These are phyloP conservation scores for Crucihimalaya himalaica DNA, from an alignment of 345 rosid species.

Conservation along the genomic window DNA sequence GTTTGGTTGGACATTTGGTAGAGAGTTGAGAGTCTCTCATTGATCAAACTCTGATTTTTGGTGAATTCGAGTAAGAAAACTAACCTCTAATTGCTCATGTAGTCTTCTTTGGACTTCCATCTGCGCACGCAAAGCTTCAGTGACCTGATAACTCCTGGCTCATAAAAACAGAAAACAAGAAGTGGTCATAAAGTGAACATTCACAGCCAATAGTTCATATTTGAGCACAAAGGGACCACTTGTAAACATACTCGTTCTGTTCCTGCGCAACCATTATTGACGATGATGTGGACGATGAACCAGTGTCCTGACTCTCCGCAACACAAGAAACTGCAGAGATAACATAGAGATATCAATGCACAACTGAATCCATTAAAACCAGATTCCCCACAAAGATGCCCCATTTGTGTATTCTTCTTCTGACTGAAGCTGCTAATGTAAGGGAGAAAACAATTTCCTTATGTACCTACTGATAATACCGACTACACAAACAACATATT, in stretches of 20 bases:
- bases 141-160: slow-evolving; percentile 78
- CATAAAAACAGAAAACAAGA: slow-evolving; percentile 18
- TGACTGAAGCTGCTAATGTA: too few species aligned
- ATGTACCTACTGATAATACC: too few species aligned
- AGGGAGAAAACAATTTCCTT: too few species aligned
- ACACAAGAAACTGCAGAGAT: slow-evolving; percentile 58
- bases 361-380: slow-evolving; percentile 1
- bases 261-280: slow-evolving; percentile 69
- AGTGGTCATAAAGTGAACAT: not conserved
- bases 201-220: not conserved
- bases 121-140: slow-evolving; percentile 91
- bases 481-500: too few species aligned
- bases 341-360: slow-evolving; percentile 16
- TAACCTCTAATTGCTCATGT: slow-evolving; percentile 94
- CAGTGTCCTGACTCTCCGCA: slow-evolving; percentile 87
- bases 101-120: slow-evolving; percentile 97
- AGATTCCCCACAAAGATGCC: too few species aligned
- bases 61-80: slow-evolving; percentile 28
- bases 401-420: too few species aligned
- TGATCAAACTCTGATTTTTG: not conserved
- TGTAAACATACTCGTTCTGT: slow-evolving; percentile 65
- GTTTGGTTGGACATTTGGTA: not conserved
- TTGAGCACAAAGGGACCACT: not conserved
- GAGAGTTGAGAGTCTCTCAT: not conserved
- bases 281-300: slow-evolving; percentile 69